Evolutionary conservation across 2,329 filamentous ascomycete species (phyloP).

Genomic region (Juglanconis oblonga): DNA sequence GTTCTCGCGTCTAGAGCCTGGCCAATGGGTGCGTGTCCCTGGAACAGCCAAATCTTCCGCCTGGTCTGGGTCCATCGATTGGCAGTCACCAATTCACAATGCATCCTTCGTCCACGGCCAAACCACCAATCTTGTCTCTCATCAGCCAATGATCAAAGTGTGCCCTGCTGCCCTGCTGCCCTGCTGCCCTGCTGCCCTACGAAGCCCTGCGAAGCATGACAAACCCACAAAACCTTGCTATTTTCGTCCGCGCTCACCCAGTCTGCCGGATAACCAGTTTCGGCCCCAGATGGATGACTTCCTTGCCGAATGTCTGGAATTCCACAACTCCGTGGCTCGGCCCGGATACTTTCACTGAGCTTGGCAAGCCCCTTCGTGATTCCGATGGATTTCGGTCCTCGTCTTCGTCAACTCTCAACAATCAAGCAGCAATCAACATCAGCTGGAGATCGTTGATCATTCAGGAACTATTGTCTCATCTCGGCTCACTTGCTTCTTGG

Average conservation of each 20-base stretch:
- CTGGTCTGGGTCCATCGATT: neutral
- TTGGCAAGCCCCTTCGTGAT: neutral
- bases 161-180: too few relatives aligned
- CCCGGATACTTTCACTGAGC: neutral
- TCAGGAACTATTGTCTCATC: neutral
- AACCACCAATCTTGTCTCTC: neutral
- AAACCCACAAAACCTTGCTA: conserved; percentile 6
- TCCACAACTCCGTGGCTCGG: too few relatives aligned
- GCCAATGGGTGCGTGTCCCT: neutral
- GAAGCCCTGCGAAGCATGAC: neutral
- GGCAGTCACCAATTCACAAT: neutral
- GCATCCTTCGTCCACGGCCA: neutral
- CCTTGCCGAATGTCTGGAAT: neutral
- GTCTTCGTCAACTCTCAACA: neutral
- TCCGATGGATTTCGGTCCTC: neutral
- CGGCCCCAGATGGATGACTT: neutral
- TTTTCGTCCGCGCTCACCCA: conserved; percentile 14
- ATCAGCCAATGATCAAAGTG: neutral
- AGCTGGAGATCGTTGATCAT: neutral
- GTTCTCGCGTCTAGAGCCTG: conserved; percentile 3
- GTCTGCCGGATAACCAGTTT: conserved; percentile 1
- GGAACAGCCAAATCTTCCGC: neutral
- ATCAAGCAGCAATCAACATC: neutral
- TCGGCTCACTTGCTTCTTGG: neutral
- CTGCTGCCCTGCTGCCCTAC: too few relatives aligned